Conservation (phyloP, 2,329 filamentous ascomycete species). For the Fusarium sp. region DNA sequence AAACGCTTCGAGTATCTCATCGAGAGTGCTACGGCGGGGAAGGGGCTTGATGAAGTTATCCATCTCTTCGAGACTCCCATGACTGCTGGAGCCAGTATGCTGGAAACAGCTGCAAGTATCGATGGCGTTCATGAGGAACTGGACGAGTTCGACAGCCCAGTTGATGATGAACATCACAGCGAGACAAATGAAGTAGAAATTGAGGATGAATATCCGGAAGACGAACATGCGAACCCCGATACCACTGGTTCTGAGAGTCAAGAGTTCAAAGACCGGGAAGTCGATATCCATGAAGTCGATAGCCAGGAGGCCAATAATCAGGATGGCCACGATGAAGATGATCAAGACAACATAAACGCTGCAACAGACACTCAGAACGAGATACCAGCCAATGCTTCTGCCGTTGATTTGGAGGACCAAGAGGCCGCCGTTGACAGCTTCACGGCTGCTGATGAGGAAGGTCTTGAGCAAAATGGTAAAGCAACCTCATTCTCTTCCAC, state of each 20-base stretch:
- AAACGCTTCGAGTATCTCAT: slow-evolving; percentile 55
- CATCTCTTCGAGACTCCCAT: slow-evolving; percentile 52
- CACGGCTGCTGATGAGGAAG: slow-evolving; percentile 9
- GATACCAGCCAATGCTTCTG: slow-evolving; percentile 13
- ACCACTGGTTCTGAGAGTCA: background rate
- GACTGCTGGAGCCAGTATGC: slow-evolving; percentile 21
- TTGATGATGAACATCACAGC: slow-evolving; percentile 36
- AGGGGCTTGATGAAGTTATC: slow-evolving; percentile 56
- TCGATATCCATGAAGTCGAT: background rate
- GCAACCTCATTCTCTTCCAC: slow-evolving; percentile 14
- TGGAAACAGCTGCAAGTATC: slow-evolving; percentile 30
- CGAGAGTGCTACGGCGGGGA: slow-evolving; percentile 57
- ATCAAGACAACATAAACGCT: slow-evolving; percentile 1
- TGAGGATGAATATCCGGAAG: slow-evolving; percentile 38
- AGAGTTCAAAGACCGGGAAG: background rate
- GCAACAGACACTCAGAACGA: slow-evolving; percentile 25
- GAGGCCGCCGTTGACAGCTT: slow-evolving; percentile 19
- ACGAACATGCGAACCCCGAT: slow-evolving; percentile 8
- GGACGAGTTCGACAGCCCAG: slow-evolving; percentile 44
- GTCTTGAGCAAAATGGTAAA: slow-evolving; percentile 44
- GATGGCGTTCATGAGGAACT: slow-evolving; percentile 39
- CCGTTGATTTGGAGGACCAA: slow-evolving; percentile 2
- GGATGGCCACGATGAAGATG: background rate
- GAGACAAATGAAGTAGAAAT: slow-evolving; percentile 24
- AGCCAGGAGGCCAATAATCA: background rate